Evolutionary conservation across 176 grass and related monocot species (phyloP), one percentile per base, ranked within the genome.

Genomic region (Rhipidocladum racemiflorum): DNA sequence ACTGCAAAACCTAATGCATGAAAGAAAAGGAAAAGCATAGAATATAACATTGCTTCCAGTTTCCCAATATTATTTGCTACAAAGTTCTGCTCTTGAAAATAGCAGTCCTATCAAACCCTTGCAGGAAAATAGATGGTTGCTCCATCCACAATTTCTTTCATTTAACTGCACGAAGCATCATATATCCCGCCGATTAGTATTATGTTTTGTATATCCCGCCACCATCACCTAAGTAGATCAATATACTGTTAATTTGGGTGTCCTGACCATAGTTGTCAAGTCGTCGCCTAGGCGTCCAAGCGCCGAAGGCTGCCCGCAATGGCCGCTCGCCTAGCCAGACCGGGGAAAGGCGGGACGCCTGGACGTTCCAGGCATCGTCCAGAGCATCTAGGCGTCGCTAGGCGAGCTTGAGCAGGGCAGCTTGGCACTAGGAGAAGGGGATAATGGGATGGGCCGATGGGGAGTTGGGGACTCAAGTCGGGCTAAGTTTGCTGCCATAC

Each of bases 161-260:
- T 55, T 72, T 56, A 80, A 74, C 21, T 78, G 65, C 4, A 86
- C 12, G 25, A 73, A 65, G 35, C 25, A 80, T 44, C 18, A 3
- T 11, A 12, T 44, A 65, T 61, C 9, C 42, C 63, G 51, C 10
- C 24, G 42, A 40, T 13, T 76, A 49, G 16, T 17, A 77, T 13
- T 50, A 36, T 54, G 45, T 1, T 72, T 72, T 53, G 4, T 42
- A 79, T 23, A 72, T 85, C 40, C 21, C 14, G 6, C 1, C 44
- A 38, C 64, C 40, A 63, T 30, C 66, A 53, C 65, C n/a, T 54
- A 55, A 65, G 61, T 59, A 70, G n/a, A 71, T 50, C 18, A 11
- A 50, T 63, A 39, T 43, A 32, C 32, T 40, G 46, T 16, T 72
- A 23, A 50, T 30, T 80, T 38, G 61, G 14, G 73, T 68, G 18